Base-by-base conservation (phyloP, 2,329 filamentous ascomycete species). In the Aspergillus aculeatinus region DNA sequence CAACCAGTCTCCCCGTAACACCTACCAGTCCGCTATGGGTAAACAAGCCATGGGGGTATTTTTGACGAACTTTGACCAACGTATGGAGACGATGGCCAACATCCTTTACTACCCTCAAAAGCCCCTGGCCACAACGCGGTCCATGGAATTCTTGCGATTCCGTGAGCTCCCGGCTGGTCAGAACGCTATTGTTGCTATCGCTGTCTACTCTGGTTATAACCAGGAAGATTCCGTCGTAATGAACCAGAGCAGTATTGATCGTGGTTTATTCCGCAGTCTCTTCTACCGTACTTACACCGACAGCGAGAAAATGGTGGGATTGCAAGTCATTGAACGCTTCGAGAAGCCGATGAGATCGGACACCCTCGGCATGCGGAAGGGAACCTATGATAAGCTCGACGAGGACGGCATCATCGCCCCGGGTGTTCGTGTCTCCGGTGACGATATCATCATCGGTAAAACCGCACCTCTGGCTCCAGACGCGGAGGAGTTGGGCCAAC, bases 191-290 rank as follows among this genome's bases (percentile, higher is more conserved):
- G 95, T 99, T 12, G 96, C 95, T 47, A 99, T 99, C 78, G 88
- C 92, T 61, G 96, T 91, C 76, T 99, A 99, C 79, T 96, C 93
- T 57, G 95, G 95, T 61, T 99, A 99, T 82, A 99, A 99, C 78
- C 96, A 99, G 76, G 95, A 99, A 92, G 95, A 99, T 87, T 99
- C 95, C 67, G 94, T 99, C 67, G 96, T 99, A 71, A 98, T 99
- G 95, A 99, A 99, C 77, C 95, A 99, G 81, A 97, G 92, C 80
- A 96, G 92, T 77, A 98, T 99, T 71, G 95, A 99, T 77, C 90
- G 95, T 72, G 95, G 95, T 64, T 83, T 99, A 4, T 99, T 99
- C 88, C 87, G 96, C 72, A 97, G 92, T 85, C 80, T 99, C 57
- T 99, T 98, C 82, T 99, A 96, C 85, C 89, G 96, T 68, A 92